A percentile compares a stretch with the other conserved stretches of the same genome.
These are phyloP conservation scores for Corylus heterophylla DNA, from an alignment of 306 rosid species.

Conservation along the genomic window DNA sequence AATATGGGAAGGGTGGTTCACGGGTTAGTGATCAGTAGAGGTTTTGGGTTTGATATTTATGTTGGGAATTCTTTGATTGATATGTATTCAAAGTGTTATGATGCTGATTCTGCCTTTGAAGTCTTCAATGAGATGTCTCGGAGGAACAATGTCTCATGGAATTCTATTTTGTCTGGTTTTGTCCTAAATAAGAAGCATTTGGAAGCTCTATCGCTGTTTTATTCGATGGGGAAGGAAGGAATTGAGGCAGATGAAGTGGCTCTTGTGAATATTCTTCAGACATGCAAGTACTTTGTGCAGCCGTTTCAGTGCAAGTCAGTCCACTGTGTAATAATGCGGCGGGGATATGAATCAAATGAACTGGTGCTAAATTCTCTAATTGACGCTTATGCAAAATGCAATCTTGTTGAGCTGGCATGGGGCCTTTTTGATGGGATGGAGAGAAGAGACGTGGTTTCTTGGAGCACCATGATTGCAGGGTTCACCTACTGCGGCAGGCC, in stretches of 20 bases:
- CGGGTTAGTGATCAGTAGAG: slow-evolving; percentile 44
- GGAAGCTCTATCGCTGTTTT: slow-evolving; percentile 37
- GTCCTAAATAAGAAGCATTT: slow-evolving; percentile 34
- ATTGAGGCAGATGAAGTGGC: slow-evolving; percentile 40
- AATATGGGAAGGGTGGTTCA: slow-evolving; percentile 36
- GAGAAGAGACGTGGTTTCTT: slow-evolving; percentile 39
- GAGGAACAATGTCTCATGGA: slow-evolving; percentile 51
- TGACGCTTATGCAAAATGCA: slow-evolving; percentile 52
- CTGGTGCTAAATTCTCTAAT: slow-evolving; percentile 37
- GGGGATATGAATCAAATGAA: slow-evolving; percentile 38
- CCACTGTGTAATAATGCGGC: slow-evolving; percentile 34
- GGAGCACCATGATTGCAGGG: slow-evolving; percentile 61
- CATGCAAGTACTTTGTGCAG: slow-evolving; percentile 32
- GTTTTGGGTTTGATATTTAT: slow-evolving; percentile 40
- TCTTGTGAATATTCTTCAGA: slow-evolving; percentile 48
- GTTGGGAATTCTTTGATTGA: slow-evolving; percentile 53
- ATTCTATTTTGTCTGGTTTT: slow-evolving; percentile 39
- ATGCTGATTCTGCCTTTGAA: slow-evolving; percentile 34
- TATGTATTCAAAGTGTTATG: slow-evolving; percentile 43
- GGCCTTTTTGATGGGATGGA: slow-evolving; percentile 38
- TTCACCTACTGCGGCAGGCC: slow-evolving; percentile 35
- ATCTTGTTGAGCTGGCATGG: slow-evolving; percentile 32
- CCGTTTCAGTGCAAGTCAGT: slow-evolving; percentile 33
- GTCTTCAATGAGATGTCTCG: slow-evolving; percentile 32
- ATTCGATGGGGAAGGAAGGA: slow-evolving; percentile 37